phyloP scores from a whole-genome alignment of 371 early-diverging fungal species.

The Mucor indicus region DNA sequence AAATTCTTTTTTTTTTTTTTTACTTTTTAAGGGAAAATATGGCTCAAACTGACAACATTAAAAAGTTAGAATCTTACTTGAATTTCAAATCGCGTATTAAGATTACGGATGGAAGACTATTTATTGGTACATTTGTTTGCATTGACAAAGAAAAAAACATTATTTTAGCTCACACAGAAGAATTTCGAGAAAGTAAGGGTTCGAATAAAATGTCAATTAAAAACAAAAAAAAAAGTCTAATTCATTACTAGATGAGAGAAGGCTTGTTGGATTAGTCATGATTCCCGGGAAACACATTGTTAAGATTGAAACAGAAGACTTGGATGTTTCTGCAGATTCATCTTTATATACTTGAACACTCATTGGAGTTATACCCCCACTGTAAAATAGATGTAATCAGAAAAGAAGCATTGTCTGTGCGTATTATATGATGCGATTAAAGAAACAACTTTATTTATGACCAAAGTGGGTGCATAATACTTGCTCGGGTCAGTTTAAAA shows the following conservation, averaged over 20 bases:
- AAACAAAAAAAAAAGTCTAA: neutral
- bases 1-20: too few species aligned
- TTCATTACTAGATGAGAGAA: conserved; percentile 48
- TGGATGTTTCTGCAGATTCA: conserved; percentile 12
- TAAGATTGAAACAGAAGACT: conserved; percentile 67
- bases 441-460: too few species aligned
- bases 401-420: too few species aligned
- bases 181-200: conserved; percentile 56
- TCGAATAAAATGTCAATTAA: too few species aligned
- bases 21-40: neutral
- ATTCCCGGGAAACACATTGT: conserved; percentile 83
- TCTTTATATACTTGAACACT: conserved; percentile 15
- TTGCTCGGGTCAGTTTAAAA: too few species aligned
- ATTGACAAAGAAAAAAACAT: conserved; percentile 79
- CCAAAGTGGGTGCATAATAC: too few species aligned
- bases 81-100: conserved; percentile 63
- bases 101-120: conserved; percentile 75
- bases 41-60: conserved; percentile 43
- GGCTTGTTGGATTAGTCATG: conserved; percentile 84
- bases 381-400: too few species aligned
- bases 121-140: conserved; percentile 79
- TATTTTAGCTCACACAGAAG: conserved; percentile 75
- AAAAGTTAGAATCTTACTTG: conserved; percentile 52
- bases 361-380: too few species aligned
- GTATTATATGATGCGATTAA: too few species aligned